Percentiles rank a stretch among this genome's conserved stretches.
Conservation (phyloP, 2,329 filamentous ascomycete species). For the Penicillium thymicola region DNA sequence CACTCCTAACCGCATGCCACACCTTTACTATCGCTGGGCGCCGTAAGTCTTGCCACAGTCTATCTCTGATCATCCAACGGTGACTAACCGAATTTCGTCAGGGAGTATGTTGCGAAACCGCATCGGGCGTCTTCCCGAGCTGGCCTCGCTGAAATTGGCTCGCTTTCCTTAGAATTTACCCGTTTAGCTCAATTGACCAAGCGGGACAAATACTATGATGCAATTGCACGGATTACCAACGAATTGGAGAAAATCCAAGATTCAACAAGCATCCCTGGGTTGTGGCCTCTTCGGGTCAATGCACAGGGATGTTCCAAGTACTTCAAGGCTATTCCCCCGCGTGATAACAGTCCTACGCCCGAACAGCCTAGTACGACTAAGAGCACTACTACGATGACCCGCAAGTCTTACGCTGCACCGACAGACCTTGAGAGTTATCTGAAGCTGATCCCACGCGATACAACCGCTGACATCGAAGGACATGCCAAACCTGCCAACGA, state of each 20-base stretch:
- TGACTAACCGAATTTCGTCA: slow-evolving; percentile 15
- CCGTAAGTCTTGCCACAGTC: slow-evolving; percentile 45
- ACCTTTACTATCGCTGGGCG: slow-evolving; percentile 75
- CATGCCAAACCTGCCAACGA: slow-evolving; percentile 30
- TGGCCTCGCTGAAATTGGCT: slow-evolving; percentile 68
- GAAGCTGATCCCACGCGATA: slow-evolving; percentile 24
- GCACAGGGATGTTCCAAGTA: slow-evolving; percentile 69
- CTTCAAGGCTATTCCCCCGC: slow-evolving; percentile 43
- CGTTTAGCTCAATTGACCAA: slow-evolving; percentile 81
- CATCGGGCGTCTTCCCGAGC: slow-evolving; percentile 58
- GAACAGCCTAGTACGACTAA: slow-evolving; percentile 6
- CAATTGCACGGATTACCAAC: slow-evolving; percentile 79
- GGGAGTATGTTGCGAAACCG: slow-evolving; percentile 57
- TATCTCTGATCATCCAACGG: not conserved
- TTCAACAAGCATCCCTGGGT: slow-evolving; percentile 66
- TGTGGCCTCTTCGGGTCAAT: slow-evolving; percentile 77
- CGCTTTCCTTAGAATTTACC: slow-evolving; percentile 83
- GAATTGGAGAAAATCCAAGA: slow-evolving; percentile 73
- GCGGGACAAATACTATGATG: slow-evolving; percentile 82
- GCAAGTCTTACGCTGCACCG: slow-evolving; percentile 11
- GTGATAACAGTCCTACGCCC: slow-evolving; percentile 11
- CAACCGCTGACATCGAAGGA: slow-evolving; percentile 19
- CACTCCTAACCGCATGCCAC: slow-evolving; percentile 90
- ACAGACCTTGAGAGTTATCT: slow-evolving; percentile 27
- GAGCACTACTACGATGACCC: slow-evolving; percentile 1